These are phyloP conservation scores for Pleurostoma richardsiae DNA, from an alignment of 2,329 filamentous ascomycete genomes.

Conservation along the genomic window DNA sequence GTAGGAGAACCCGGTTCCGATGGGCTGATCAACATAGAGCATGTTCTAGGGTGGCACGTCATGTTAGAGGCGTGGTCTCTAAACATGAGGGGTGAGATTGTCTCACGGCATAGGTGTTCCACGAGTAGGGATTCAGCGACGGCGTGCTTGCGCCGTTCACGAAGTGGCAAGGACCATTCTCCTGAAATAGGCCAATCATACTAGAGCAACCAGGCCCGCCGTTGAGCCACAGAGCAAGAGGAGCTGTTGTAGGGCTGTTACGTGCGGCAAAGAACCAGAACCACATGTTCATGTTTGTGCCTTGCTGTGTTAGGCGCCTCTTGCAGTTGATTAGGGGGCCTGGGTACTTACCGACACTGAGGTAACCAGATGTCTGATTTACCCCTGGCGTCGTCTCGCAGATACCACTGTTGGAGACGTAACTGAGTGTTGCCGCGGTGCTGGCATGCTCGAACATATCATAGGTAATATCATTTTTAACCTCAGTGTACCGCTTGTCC, in stretches of 20 bases:
- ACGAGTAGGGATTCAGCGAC: conserved; percentile 35
- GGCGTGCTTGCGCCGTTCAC: conserved; percentile 28
- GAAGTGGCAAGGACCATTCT: conserved; percentile 38
- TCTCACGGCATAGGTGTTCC: conserved; percentile 32
- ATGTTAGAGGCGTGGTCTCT: neutral
- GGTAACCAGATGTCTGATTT: conserved; percentile 45
- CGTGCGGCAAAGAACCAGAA: conserved; percentile 36
- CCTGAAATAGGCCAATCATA: conserved; percentile 34
- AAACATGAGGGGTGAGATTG: conserved; percentile 27
- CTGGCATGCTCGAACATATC: conserved; percentile 43
- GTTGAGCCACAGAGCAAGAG: conserved; percentile 29
- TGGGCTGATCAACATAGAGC: conserved; percentile 51
- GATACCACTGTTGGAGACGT: conserved; percentile 44
- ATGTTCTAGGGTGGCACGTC: conserved; percentile 37
- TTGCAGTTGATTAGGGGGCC: neutral
- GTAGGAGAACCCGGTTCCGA: conserved; percentile 29
- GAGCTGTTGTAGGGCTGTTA: conserved; percentile 20
- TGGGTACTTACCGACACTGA: conserved; percentile 32
- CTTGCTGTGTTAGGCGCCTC: conserved; percentile 15
- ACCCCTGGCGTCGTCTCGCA: conserved; percentile 46
- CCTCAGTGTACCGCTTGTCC: conserved; percentile 8
- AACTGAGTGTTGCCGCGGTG: conserved; percentile 36
- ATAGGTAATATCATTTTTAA: conserved; percentile 20
- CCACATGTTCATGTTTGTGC: conserved; percentile 33
- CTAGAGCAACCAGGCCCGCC: conserved; percentile 34